Evolutionary conservation across 2,329 filamentous ascomycete species (phyloP).

Genomic region (Onygenales sp.): DNA sequence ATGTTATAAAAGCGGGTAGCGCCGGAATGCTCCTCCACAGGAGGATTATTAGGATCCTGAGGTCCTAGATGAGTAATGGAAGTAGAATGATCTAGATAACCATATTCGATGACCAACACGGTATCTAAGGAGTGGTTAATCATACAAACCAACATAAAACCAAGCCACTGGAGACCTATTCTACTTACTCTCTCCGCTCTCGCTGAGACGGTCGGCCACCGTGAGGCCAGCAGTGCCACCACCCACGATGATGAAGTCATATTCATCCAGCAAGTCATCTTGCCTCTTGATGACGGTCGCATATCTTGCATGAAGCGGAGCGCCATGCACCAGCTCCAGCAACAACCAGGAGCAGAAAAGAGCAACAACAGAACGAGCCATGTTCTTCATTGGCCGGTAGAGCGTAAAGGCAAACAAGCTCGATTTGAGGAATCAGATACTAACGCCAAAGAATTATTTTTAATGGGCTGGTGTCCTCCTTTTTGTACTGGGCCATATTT

Average conservation of each 20-base stretch:
- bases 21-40: conserved; percentile 3
- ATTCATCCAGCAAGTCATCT: conserved; percentile 18
- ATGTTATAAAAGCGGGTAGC: conserved; percentile 24
- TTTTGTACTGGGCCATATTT: too few species aligned
- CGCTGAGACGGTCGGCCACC: conserved; percentile 2
- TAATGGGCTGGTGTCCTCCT: too few species aligned
- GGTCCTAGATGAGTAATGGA: conserved; percentile 23
- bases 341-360: neutral
- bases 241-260: conserved; percentile 42
- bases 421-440: too few species aligned
- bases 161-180: neutral
- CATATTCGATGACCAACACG: conserved; percentile 14
- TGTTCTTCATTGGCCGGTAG: neutral
- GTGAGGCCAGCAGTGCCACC: conserved; percentile 41
- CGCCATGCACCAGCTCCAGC: neutral
- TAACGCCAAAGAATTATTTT: too few species aligned
- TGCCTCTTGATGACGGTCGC: conserved; percentile 17
- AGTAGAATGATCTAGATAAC: conserved; percentile 9
- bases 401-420: too few species aligned
- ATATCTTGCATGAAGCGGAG: conserved; percentile 2
- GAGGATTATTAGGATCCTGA: conserved; percentile 20
- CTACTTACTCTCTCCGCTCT: neutral
- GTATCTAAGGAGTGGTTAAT: neutral
- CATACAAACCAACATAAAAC: neutral
- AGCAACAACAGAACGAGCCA: neutral